Evolutionary conservation across 1,284 basidiomycete genomes (phyloP).

Genomic region (Spongiforma sp.): DNA sequence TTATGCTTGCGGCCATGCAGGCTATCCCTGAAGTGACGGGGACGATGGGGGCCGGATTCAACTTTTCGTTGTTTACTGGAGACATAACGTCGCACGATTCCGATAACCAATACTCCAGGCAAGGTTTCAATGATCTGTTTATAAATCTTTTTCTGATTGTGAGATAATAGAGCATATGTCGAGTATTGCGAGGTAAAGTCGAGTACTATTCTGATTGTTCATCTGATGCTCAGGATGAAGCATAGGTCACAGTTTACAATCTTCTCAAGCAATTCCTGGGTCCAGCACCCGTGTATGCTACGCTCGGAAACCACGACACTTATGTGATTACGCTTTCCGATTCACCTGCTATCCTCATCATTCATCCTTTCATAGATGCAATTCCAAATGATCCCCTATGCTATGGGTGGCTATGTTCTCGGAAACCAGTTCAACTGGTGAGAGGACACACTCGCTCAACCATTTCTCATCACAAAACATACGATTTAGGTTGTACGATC

Average conservation of each 20-base stretch:
- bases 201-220: neutral
- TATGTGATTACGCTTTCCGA: slow-evolving; percentile 48
- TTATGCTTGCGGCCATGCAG: slow-evolving; percentile 64
- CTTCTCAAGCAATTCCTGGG: slow-evolving; percentile 64
- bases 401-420: slow-evolving; percentile 52
- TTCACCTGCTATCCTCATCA: neutral
- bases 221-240: neutral
- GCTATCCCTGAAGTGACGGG: slow-evolving; percentile 71
- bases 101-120: slow-evolving; percentile 69
- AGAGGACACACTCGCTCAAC: neutral
- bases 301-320: slow-evolving; percentile 76
- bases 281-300: slow-evolving; percentile 69
- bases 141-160: slow-evolving; percentile 1
- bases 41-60: slow-evolving; percentile 63
- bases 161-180: slow-evolving; percentile 53
- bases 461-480: neutral
- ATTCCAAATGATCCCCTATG: slow-evolving; percentile 69
- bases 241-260: slow-evolving; percentile 62
- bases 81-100: slow-evolving; percentile 77
- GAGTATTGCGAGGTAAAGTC: slow-evolving; percentile 57
- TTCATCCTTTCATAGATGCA: slow-evolving; percentile 38
- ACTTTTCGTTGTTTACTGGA: slow-evolving; percentile 75
- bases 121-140: slow-evolving; percentile 6
- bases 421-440: slow-evolving; percentile 71
- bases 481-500: slow-evolving; percentile 69